These are phyloP conservation scores for Cercospora canescens DNA, from an alignment of 2,329 filamentous ascomycete species.

Conservation along the genomic window DNA sequence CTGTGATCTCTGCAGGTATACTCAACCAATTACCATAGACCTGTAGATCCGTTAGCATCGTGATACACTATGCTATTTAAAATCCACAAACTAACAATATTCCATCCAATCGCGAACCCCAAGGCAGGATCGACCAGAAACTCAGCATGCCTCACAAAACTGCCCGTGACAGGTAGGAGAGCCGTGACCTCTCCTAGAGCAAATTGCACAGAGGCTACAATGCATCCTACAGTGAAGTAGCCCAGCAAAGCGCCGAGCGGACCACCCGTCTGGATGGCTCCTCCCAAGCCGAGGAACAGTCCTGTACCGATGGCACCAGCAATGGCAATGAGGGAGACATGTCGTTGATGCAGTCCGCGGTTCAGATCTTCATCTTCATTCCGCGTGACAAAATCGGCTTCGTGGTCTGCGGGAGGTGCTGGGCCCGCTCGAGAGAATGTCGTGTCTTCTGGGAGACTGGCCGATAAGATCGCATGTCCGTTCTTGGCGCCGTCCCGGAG, in stretches of 20 bases:
- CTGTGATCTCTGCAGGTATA: conserved; percentile 36
- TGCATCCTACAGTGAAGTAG: conserved; percentile 52
- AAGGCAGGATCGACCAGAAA: conserved; percentile 53
- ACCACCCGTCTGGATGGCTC: conserved; percentile 53
- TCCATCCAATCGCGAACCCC: conserved; percentile 30
- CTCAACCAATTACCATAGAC: conserved; percentile 33
- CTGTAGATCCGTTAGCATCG: neutral
- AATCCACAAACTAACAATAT: conserved; percentile 15
- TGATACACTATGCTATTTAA: neutral
- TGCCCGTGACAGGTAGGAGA: conserved; percentile 53
- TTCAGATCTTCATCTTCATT: conserved; percentile 40
- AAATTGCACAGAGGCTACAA: conserved; percentile 54
- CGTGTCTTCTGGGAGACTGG: neutral
- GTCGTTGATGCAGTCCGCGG: conserved; percentile 54
- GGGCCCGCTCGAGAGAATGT: conserved; percentile 1
- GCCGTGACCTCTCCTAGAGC: conserved; percentile 54
- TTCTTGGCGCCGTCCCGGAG: neutral
- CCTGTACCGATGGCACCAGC: conserved; percentile 73
- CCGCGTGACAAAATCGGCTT: conserved; percentile 30
- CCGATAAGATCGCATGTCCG: neutral
- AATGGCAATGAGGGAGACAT: conserved; percentile 66
- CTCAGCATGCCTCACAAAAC: conserved; percentile 52
- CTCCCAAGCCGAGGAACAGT: conserved; percentile 59
- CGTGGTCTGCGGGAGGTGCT: conserved; percentile 8
- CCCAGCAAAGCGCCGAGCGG: conserved; percentile 55